Evolutionary conservation across 306 rosid genomes (phyloP).

Genomic region (Trifolium dubium): DNA sequence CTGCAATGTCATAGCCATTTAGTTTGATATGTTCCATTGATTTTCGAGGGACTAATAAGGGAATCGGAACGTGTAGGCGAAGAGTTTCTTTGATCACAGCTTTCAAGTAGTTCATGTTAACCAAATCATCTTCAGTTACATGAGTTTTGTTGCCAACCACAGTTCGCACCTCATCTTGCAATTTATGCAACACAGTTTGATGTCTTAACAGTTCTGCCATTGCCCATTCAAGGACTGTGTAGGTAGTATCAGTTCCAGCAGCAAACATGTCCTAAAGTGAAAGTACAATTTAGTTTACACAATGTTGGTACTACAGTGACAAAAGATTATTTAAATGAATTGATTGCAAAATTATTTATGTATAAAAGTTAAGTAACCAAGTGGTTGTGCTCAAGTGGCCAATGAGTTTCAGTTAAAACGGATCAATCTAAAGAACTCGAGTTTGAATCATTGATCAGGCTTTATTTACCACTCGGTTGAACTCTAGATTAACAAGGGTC

Average conservation of each 20-base stretch:
- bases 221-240: conserved; percentile 34
- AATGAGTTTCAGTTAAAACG: too few relatives aligned
- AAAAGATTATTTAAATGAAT: too few relatives aligned
- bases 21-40: conserved; percentile 8
- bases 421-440: too few relatives aligned
- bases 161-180: conserved; percentile 32
- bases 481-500: too few relatives aligned
- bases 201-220: conserved; percentile 24
- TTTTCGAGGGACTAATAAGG: conserved; percentile 11
- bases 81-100: conserved; percentile 41
- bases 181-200: conserved; percentile 6
- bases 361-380: background rate
- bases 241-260: conserved; percentile 33
- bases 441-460: too few relatives aligned
- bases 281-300: background rate
- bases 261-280: conserved; percentile 27
- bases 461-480: too few relatives aligned
- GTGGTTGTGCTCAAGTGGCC: too few relatives aligned
- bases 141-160: conserved; percentile 21
- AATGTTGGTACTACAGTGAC: too few relatives aligned
- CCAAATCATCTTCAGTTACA: conserved; percentile 30
- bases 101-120: conserved; percentile 33
- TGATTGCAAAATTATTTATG: too few relatives aligned
- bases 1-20: conserved; percentile 40
- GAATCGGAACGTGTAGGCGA: conserved; percentile 7